A percentile compares a stretch with the other conserved stretches of the same genome.
Conservation (phyloP, 139 green algal genomes). For the Chloropicon primus region DNA sequence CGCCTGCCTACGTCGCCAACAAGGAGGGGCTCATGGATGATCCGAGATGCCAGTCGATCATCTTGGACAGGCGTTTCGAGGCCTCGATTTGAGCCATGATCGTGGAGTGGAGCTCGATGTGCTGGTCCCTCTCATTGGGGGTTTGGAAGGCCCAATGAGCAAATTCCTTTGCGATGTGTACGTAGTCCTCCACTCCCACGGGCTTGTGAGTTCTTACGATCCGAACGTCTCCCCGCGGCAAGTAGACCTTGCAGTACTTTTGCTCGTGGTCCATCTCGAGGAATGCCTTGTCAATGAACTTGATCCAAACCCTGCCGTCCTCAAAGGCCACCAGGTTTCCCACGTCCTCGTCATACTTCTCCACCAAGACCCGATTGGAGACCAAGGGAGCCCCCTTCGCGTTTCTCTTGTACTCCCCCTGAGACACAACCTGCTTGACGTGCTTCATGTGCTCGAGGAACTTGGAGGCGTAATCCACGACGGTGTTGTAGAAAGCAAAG, state of each 20-base stretch:
- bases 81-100: neutral
- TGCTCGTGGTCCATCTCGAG: neutral
- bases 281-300: neutral
- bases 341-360: neutral
- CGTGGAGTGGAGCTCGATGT: neutral
- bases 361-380: neutral
- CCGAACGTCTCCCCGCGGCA: neutral
- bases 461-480: neutral
- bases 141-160: neutral
- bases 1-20: no score
- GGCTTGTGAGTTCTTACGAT: neutral
- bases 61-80: neutral
- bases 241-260: neutral
- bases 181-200: neutral
- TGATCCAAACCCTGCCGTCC: neutral
- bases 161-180: neutral
- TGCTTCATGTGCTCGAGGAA: neutral
- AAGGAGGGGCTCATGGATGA: no score
- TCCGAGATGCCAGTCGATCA: neutral
- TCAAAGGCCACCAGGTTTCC: neutral
- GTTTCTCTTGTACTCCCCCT: neutral
- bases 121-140: neutral
- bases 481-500: neutral
- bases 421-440: neutral
- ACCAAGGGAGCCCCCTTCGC: neutral